phyloP scores from a whole-genome alignment of 768 basidiomycete species.

The Lactarius sp. region DNA sequence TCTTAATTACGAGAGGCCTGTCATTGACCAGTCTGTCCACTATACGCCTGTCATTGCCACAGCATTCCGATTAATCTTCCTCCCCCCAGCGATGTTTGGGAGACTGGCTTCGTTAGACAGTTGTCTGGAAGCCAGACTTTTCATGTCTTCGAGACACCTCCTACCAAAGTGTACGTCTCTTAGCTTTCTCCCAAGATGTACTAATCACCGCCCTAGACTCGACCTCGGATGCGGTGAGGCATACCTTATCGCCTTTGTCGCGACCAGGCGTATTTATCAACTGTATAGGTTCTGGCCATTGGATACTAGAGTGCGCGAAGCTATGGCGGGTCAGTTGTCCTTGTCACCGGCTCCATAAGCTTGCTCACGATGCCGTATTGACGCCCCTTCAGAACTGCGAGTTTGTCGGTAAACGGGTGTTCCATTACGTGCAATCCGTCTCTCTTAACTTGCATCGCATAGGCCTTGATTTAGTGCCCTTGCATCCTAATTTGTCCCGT shows the following conservation, averaged over 20 bases:
- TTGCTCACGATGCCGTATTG: not conserved
- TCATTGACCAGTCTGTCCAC: slow-evolving; percentile 61
- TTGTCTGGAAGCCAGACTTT: slow-evolving; percentile 56
- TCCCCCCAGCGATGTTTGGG: slow-evolving; percentile 58
- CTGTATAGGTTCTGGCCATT: slow-evolving; percentile 58
- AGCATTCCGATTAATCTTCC: slow-evolving; percentile 7
- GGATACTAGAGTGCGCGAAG: slow-evolving; percentile 62
- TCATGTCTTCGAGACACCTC: slow-evolving; percentile 58
- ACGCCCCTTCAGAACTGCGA: slow-evolving; percentile 41
- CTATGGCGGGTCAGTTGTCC: slow-evolving; percentile 49
- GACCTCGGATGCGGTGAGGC: slow-evolving; percentile 68
- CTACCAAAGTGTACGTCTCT: slow-evolving; percentile 53
- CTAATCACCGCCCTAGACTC: slow-evolving; percentile 38
- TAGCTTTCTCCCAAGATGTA: slow-evolving; percentile 2
- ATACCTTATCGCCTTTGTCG: slow-evolving; percentile 9
- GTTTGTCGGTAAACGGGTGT: slow-evolving; percentile 51
- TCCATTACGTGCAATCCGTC: not conserved
- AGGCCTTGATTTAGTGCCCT: slow-evolving; percentile 68
- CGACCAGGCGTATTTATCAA: not conserved
- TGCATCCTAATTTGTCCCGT: slow-evolving; percentile 63
- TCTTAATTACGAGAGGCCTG: slow-evolving; percentile 55
- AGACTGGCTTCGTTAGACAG: slow-evolving; percentile 50
- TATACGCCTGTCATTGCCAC: not conserved
- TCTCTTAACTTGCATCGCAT: not conserved
- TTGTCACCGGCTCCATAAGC: slow-evolving; percentile 1